These are phyloP conservation scores for Periconia digitata DNA, from an alignment of 2,329 filamentous ascomycete species.

Conservation along the genomic window DNA sequence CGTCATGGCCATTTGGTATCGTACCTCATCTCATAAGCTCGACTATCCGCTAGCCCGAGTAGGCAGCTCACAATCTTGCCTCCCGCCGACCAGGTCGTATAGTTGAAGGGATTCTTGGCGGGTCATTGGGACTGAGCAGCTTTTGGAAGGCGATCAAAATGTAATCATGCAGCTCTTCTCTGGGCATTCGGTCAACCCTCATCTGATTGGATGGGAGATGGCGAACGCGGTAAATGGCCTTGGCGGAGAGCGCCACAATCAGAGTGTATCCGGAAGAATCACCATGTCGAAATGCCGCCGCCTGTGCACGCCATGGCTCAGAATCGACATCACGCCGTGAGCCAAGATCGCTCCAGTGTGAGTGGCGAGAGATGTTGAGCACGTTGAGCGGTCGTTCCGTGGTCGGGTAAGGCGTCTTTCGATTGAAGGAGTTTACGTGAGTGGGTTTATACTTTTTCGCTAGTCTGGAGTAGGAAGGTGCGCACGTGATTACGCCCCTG, in stretches of 20 bases:
- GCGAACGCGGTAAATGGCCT: background rate
- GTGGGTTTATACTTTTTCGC: too few species aligned
- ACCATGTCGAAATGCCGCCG: too few species aligned
- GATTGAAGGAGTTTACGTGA: too few species aligned
- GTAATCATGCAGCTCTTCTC: background rate
- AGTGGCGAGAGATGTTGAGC: too few species aligned
- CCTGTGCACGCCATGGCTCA: too few species aligned
- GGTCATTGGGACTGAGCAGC: background rate
- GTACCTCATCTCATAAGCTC: background rate
- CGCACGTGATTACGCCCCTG: too few species aligned
- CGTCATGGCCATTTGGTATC: background rate
- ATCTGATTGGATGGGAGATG: background rate
- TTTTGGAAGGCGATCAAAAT: background rate
- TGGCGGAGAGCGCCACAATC: background rate
- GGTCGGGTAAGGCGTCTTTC: too few species aligned
- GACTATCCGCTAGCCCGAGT: background rate
- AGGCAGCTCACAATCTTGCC: background rate
- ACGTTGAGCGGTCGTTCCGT: too few species aligned
- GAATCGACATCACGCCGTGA: too few species aligned
- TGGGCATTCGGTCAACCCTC: background rate
- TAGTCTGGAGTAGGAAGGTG: too few species aligned
- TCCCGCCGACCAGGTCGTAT: background rate
- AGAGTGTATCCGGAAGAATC: too few species aligned
- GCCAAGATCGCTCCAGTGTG: too few species aligned
- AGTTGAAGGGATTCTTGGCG: background rate